Percentiles rank a stretch among this genome's conserved stretches.
Evolutionary conservation across 345 rosid species (phyloP).

Genomic region (Capsella bursapastoris): DNA sequence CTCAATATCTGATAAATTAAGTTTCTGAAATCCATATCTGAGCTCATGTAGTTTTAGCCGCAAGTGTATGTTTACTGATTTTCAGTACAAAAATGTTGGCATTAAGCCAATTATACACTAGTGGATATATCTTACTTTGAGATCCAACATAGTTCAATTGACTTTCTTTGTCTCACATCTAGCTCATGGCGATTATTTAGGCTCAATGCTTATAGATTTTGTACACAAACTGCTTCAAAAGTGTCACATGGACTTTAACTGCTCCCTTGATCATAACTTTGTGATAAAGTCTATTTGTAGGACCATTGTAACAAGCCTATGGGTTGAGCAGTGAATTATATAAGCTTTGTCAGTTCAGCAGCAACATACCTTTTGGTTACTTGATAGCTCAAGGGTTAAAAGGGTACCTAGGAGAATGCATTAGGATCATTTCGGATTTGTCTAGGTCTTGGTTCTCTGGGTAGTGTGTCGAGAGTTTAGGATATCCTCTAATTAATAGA

Average conservation of each 20-base stretch:
- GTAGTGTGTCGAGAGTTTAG: not conserved
- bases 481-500: not conserved
- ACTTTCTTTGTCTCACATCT: not conserved
- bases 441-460: not conserved
- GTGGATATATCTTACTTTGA: not conserved
- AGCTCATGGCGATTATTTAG: not conserved
- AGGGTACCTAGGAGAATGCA: constrained; percentile 6
- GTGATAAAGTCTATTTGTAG: not conserved
- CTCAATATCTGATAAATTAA: not conserved
- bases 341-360: not conserved
- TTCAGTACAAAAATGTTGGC: not conserved
- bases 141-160: not conserved
- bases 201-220: not conserved
- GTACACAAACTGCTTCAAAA: not conserved
- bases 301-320: not conserved
- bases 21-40: not conserved
- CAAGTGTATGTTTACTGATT: not conserved
- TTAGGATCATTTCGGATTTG: not conserved
- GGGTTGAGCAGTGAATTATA: not conserved
- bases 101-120: not conserved
- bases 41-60: not conserved
- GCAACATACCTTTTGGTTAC: not conserved
- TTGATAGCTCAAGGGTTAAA: not conserved
- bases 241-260: not conserved
- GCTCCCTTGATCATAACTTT: not conserved